A percentile compares a stretch with the other conserved stretches of the same genome.
Evolutionary conservation across 78 protist genomes (phyloP).

Genomic region (Ministeria vibrans): DNA sequence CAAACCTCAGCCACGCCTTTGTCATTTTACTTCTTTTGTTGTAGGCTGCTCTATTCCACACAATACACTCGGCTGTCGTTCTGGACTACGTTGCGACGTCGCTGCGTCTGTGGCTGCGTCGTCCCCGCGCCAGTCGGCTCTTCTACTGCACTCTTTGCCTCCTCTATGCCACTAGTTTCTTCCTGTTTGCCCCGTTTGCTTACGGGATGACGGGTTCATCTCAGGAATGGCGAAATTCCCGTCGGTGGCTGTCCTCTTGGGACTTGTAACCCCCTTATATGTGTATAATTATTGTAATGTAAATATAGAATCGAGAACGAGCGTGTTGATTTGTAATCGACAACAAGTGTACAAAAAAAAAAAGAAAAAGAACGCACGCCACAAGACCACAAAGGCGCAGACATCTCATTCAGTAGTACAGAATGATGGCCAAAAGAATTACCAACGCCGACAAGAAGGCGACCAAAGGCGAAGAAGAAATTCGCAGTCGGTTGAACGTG

Average conservation of each 20-base stretch:
- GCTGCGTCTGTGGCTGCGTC: background rate
- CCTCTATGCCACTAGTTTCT: background rate
- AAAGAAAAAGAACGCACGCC: too few relatives aligned
- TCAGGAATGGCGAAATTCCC: background rate
- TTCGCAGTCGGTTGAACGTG: too few relatives aligned
- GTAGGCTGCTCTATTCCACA: background rate
- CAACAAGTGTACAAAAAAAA: too few relatives aligned
- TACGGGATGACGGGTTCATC: slow-evolving; percentile 6
- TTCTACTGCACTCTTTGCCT: background rate
- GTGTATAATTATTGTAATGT: too few relatives aligned
- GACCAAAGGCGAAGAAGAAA: too few relatives aligned
- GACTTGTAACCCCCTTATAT: too few relatives aligned
- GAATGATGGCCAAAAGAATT: too few relatives aligned
- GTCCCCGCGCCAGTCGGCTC: background rate
- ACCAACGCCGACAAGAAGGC: too few relatives aligned
- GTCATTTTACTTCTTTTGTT: background rate
- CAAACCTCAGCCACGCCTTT: background rate
- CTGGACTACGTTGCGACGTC: background rate
- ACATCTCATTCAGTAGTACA: too few relatives aligned
- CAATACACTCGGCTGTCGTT: background rate
- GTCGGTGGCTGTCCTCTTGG: background rate
- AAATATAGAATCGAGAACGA: too few relatives aligned
- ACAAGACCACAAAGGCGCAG: too few relatives aligned
- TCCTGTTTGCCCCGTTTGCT: background rate
- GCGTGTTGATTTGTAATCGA: too few relatives aligned